These are phyloP conservation scores for Pyrenochaeta sp. DNA, from an alignment of 2,329 filamentous ascomycete genomes.

Conservation along the genomic window DNA sequence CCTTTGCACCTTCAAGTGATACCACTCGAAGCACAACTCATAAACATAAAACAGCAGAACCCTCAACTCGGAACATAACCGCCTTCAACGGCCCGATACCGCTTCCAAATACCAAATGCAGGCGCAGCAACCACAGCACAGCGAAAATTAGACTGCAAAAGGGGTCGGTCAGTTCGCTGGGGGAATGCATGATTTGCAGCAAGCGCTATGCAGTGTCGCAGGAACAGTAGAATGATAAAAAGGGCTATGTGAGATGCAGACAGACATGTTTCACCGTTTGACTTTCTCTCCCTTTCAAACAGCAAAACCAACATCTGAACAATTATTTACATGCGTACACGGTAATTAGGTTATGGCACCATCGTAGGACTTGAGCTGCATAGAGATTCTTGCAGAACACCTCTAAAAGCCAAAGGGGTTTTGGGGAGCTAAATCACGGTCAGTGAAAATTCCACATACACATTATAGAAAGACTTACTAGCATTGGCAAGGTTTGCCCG, in stretches of 20 bases:
- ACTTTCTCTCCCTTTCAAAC: no score
- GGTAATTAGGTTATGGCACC: neutral
- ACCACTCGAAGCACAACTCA: no score
- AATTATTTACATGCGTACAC: conserved; percentile 24
- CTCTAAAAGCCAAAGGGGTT: conserved; percentile 74
- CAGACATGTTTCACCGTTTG: no score
- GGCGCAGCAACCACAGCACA: no score
- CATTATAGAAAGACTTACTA: conserved; percentile 71
- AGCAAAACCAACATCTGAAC: conserved; percentile 4
- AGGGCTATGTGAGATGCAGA: conserved; percentile 1
- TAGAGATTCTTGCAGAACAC: neutral
- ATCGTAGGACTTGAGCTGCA: neutral
- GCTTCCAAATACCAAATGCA: no score
- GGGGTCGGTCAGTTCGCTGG: conserved; percentile 33
- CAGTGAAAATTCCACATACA: conserved; percentile 7
- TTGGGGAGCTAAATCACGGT: conserved; percentile 64
- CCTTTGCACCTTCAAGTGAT: no score
- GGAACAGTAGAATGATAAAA: neutral
- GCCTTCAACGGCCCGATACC: no score
- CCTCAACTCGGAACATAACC: no score
- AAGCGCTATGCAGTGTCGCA: conserved; percentile 1
- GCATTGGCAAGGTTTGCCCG: conserved; percentile 92
- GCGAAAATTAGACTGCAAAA: no score
- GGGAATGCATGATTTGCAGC: conserved; percentile 25
- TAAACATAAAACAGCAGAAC: no score